Percentiles rank a stretch among this genome's conserved stretches.
These are phyloP conservation scores for Gremmenia infestans DNA, from an alignment of 2,329 filamentous ascomycete species.

Conservation along the genomic window DNA sequence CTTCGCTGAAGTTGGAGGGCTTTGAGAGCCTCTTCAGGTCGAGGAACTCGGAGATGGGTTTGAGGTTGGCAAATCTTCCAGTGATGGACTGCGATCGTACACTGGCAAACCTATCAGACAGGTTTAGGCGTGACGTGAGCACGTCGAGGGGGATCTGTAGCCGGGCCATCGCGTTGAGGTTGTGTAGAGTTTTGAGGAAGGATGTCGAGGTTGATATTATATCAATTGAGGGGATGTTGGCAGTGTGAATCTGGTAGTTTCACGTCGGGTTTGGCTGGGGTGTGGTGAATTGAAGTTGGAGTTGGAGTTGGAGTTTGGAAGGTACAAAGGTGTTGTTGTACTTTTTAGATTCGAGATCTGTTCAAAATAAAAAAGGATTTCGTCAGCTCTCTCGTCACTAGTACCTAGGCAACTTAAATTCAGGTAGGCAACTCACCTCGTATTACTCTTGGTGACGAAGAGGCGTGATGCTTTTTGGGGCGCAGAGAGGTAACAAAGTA, in stretches of 20 bases:
- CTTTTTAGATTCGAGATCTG: slow-evolving; percentile 22
- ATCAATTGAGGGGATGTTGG: background rate
- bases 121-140: slow-evolving; percentile 84
- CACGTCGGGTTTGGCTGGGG: background rate
- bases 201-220: background rate
- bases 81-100: slow-evolving; percentile 74
- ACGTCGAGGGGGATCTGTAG: slow-evolving; percentile 91
- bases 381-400: slow-evolving; percentile 16
- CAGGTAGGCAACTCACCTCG: slow-evolving; percentile 1
- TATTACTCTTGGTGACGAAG: background rate
- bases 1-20: slow-evolving; percentile 83
- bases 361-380: slow-evolving; percentile 14
- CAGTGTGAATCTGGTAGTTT: background rate
- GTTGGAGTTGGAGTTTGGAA: no score
- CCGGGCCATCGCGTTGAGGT: slow-evolving; percentile 60
- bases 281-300: background rate
- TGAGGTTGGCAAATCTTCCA: slow-evolving; percentile 86
- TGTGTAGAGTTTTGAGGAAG: background rate
- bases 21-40: slow-evolving; percentile 95
- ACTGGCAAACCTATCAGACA: slow-evolving; percentile 77
- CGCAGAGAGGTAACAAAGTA: background rate
- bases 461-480: background rate
- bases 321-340: slow-evolving; percentile 4
- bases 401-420: slow-evolving; percentile 10
- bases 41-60: slow-evolving; percentile 87